Base-by-base conservation (phyloP, 768 basidiomycete species). In the Inosperma sp. region DNA sequence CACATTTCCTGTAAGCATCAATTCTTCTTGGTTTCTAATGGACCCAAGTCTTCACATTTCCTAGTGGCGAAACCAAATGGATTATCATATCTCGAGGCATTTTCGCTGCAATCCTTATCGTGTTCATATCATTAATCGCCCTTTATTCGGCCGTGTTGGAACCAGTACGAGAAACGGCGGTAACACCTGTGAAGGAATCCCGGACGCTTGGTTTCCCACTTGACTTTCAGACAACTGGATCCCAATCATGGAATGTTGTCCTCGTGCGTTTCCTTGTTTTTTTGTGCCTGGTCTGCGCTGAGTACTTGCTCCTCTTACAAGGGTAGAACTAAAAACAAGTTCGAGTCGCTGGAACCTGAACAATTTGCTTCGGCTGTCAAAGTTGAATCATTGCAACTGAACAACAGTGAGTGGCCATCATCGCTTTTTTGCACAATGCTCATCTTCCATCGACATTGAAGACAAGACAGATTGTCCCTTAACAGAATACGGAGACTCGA, bases 141-240 rank as follows among this genome's bases (percentile, higher is more conserved):
- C 46, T 6, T 12, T 48, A 9, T 19, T 53, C 17, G 41, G 34
- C 30, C 31, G 48, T 26, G 26, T 53, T 19, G 25, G 41, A 49
- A n/a, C 52, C 52, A 13, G 52, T 53, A 16, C 41, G 29, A 21
- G 52, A 53, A 35, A 53, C 52, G 7, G 45, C 29, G 7, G 2
- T 53, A 25, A 48, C 33, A 2, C 52, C 52, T 3, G 47, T 49
- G 22, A 53, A 49, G 33, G 52, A 42, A 17, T 34, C 39, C 34
- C 30, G 35, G 17, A 30, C 33, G 19, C 6, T 22, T 2, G 47
- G 27, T 12, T 8, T 43, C 4, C 47, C 45, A 16, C 12, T 5
- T 10, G 52, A 53, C 42, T 22, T 43, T 16, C 31, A 21, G 25
- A n/a, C 30, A 4, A 27, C 26, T 1, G 26, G 30, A 7, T 14